Base-by-base conservation (phyloP, 345 rosid genomes). In the Citrus reticulata region DNA sequence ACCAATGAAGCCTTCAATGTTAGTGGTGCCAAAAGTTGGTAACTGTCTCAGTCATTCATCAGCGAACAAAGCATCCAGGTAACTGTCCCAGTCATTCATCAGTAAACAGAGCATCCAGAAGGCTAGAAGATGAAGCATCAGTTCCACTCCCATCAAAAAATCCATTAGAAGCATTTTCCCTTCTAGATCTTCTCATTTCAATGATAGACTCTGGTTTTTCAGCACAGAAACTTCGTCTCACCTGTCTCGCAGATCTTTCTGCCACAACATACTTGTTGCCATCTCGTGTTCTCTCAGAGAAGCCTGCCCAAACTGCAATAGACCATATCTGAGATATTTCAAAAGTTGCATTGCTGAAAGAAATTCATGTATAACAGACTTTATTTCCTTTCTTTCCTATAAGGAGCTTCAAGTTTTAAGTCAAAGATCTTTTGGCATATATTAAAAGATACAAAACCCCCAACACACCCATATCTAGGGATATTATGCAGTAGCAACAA, bases 291-390 rank as follows among this genome's bases (percentile, higher is more conserved):
- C 94, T 90, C 85, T 94, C 97, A 25, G 98, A 79, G 85, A 96
- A 91, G 27, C 97, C 97, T 74, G 98, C 98, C 99, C 99, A 96
- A 78, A 94, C 99, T 96, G 94, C 73, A 78, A 37, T 58, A 29
- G 55, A 59, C 37, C 29, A 0, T 16, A 24, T 8, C 68, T 65
- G 34, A 77, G 74, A 79, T 69, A 60, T 51, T 60, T 4, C 2
- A 73, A 63, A 22, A 69, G 27, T 78, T 55, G 72, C 49, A 40
- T 35, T 20, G 63, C 14, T 59, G 22, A 20, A 14, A 79, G 63
- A 24, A 17, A 7, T 64, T 77, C 35, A 20, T 37, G 27, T 17
- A 29, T 16, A 75, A 35, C 19, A 22, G n/a, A n/a, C 13, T 40
- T 20, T 24, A 25, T 8, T 24, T 29, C 59, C 22, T 34, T 42